Base-by-base conservation (phyloP, 441 rosid species). In the Euphorbia neoarborescens region DNA sequence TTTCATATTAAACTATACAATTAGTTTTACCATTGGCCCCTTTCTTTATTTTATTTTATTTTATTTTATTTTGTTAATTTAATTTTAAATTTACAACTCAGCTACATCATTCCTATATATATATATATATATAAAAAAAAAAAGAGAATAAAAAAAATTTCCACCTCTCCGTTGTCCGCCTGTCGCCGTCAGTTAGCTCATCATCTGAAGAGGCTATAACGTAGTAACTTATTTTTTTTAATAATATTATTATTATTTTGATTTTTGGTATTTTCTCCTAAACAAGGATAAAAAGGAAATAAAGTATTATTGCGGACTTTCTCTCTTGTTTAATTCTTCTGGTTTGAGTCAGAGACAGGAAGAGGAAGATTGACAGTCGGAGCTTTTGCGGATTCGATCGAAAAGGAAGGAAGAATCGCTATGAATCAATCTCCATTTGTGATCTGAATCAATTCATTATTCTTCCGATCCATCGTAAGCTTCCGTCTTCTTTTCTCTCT, bases 381-480 rank as follows among this genome's bases (percentile, higher is more conserved):
- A 37, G 62, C 24, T 19, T 7, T 34, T 4, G 24, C 7, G 20
- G 68, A 62, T 48, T 62, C 61, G 56, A 48, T 46, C 30, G 11
- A 44, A 56, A 56, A 59, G 57, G 46, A 56, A 59, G 57, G 46
- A 46, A 48, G 68, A 62, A 62, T 61, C 73, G 3, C 8, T 30
- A 58, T 69, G 27, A 38, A 69, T 28, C 61, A 40, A 56, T 24
- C 7, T 40, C 54, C 17, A 13, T 17, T 37, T 62, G 65, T 54
- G 58, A 68, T 68, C 73, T 66, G 60, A 44, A 66, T 46, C 20
- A 38, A 71, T 24, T 64, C 34, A 7, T 15, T 40, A 56, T 54
- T 24, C 59, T 20, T 27, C 53, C 56, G 75, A 71, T 71, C 75
- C 75, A 38, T 65, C 58, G 75, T 72, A 56, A 72, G 75, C 75